Base-by-base conservation (phyloP, 768 basidiomycete genomes). In the Sutorius australiensis region DNA sequence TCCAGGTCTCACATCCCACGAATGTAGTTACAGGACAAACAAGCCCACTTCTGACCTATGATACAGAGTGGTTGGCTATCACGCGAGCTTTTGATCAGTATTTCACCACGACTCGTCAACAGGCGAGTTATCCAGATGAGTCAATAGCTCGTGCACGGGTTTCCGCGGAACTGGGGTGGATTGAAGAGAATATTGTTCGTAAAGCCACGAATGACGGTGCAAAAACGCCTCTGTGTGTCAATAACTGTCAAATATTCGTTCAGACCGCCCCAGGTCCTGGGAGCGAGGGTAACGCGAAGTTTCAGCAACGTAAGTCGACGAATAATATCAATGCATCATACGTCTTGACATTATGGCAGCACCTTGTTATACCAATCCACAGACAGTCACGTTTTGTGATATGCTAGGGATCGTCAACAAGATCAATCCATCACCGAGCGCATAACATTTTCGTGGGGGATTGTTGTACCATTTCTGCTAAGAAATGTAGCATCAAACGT, bases 31-130 rank as follows among this genome's bases (percentile, higher is more conserved):
- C 56, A 9, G 46, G 53, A 32, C 53, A 56, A 44, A 36, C 48
- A 10, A 42, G 30, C 9, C 77, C 80, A 5, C 57, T 54, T 0
- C 62, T 98, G 17, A 77, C 79, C 13, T 97, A 81, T 68, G 94
- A 98, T 62, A 85, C 86, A 0, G 84, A 92, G 66, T 99, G 97
- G 97, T 82, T 98, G 43, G 94, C 93, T 0, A 92, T 99, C 62
- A 84, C 84, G 5, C 87, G 90, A 7, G 92, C 92, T 0, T 88
- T 95, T 59, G 82, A 92, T 55, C 84, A 86, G 0, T 87, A 79
- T 71, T 79, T 98, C 56, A 85, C 88, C 3, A 77, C 78, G 6
- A 60, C 66, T 5, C 73, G 63, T 7, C 60, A 62, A 0, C 87
- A 87, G 56, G 66, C 66, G 0, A 60, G 75, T 0, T 86, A 91